Evolutionary conservation across 1,284 basidiomycete genomes (phyloP), one percentile per base, ranked within the genome.

Genomic region (Chiua sp.): DNA sequence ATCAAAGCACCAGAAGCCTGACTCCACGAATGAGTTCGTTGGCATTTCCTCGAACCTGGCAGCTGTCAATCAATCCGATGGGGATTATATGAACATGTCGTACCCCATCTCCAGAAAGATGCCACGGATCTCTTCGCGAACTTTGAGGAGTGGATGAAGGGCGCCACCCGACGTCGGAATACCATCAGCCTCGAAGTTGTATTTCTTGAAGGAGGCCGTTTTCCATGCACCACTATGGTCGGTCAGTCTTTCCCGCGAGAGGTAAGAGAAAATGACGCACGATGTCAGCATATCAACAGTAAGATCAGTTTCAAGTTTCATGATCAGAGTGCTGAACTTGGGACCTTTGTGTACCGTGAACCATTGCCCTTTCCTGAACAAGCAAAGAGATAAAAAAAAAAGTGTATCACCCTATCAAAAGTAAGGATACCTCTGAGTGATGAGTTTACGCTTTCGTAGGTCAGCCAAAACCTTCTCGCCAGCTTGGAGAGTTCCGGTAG

Each of bases 81-180:
- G 35, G 28, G 39, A 44, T n/a, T 26, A 48, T 44, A 56, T 13
- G 51, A 15, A 11, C 42, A 51, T 28, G 42, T 42, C 59, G 23
- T 67, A 96, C 94, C 98, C 98, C 95, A 99, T 98, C 77, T 99
- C 98, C 69, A 99, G 87, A 84, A 99, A 99, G 72, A 99, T 98
- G 74, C 93, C 93, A 55, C 96, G 86, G 76, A 99, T 96, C 78
- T 99, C 98, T 77, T 99, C 97, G 57, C 98, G 86, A 39, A 99
- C 98, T 81, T 99, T 99, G 66, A 99, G 86, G 33, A 99, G 84
- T 8, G 97, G 98, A 77, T 99, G 98, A 37, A 99, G 81, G 15
- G 96, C 95, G 53, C 98, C 98, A 33, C 94, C 93, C 37, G 86
- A 85, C 5, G 96, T 91, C 6, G 91, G 91, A 46, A 91, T 87